Evolutionary conservation across 495 filamentous ascomycete genomes (phyloP), one percentile per base, ranked within the genome.

Genomic region (Trypethelium eluteriae): DNA sequence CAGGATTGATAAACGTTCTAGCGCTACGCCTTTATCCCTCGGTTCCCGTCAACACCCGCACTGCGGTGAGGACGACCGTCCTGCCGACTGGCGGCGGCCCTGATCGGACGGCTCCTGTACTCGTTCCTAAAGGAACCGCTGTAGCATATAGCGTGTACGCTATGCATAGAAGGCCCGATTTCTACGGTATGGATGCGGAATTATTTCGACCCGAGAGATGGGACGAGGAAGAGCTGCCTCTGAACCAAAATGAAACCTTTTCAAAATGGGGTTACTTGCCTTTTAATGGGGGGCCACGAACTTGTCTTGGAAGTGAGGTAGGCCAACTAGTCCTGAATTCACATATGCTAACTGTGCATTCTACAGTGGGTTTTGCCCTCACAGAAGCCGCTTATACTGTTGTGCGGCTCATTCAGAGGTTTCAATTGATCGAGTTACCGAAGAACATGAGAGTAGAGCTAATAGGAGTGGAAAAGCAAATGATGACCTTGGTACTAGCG

Each of bases 181-280:
- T 67, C 63, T 77, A 69, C 66, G 75, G 75, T 11, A 39, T 69
- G 47, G 77, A 78, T 68, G 75, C 75, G 39, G 69, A 72, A 11
- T 68, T 70, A 36, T 79, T 72, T 74, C 63, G 56, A 36, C 76
- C 76, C 0, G 77, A 77, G 70, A 71, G 77, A 39, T 79, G 75
- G 76, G 61, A 69, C 18, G 70, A 72, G 35, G 70, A 72, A 39
- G 70, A 72, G 49, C 46, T 66, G 36, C 66, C 46, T 4, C 36
- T 59, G 53, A 59, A 59, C 25, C 53, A 36, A 18, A 32, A 4
- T 36, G 25, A 59, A 59, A 72, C 70, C 44, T 68, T 68, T 11
- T 62, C 56, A 56, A 75, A 78, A 49, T 79, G 76, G 76, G 72
- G 78, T 64, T 79, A 76, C 59, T 62, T 79, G 38, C 77, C 77